Evolutionary conservation across 768 basidiomycete genomes (phyloP).

Genomic region (Auriculariales sp.): DNA sequence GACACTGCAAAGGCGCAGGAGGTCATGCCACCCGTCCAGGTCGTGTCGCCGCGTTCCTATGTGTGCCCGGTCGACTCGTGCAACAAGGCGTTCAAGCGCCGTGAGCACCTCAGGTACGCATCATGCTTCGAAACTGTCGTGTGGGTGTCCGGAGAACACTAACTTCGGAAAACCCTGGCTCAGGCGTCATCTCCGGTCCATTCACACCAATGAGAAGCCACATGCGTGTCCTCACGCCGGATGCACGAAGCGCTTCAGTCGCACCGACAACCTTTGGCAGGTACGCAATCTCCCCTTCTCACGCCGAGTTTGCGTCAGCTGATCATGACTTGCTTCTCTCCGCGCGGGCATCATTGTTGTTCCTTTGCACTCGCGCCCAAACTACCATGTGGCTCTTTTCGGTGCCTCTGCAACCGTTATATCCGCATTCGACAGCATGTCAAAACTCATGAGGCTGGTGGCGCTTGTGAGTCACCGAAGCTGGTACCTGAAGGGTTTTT

Average conservation of each 20-base stretch:
- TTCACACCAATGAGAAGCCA: neutral
- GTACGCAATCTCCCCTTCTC: neutral
- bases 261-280: constrained; percentile 1
- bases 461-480: neutral
- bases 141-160: neutral
- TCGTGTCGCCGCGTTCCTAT: neutral
- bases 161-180: too few relatives aligned
- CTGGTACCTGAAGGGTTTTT: neutral
- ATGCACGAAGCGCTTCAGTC: neutral
- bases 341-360: too few relatives aligned
- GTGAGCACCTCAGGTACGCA: neutral
- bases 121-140: neutral
- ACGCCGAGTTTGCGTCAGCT: neutral
- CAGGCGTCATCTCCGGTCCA: neutral
- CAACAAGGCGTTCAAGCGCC: neutral
- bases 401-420: neutral
- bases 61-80: neutral
- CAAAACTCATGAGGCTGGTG: neutral
- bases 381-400: neutral
- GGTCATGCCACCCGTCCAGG: neutral
- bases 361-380: neutral
- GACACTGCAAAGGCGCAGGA: neutral
- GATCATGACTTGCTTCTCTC: neutral
- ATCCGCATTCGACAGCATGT: neutral
- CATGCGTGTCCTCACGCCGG: neutral